These are phyloP conservation scores for Solanum pennellii DNA, from an alignment of 257 asterid genomes.

Conservation along the genomic window DNA sequence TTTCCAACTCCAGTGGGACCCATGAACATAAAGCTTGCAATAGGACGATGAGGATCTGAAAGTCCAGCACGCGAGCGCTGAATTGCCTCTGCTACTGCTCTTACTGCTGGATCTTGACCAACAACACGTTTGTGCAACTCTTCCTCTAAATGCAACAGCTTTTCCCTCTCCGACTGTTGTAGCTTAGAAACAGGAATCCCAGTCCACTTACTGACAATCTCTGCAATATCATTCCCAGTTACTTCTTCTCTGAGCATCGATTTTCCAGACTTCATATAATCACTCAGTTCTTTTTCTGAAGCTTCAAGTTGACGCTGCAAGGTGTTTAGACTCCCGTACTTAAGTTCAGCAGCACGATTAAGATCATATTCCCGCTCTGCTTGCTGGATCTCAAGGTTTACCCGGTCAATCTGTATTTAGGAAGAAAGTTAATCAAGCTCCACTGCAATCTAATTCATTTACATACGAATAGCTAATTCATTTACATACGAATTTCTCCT, in stretches of 20 bases:
- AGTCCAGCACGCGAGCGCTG: conserved; percentile 94
- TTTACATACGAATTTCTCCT: background rate
- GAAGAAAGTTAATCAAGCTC: background rate
- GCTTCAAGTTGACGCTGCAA: conserved; percentile 81
- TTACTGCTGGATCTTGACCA: conserved; percentile 92
- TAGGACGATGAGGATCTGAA: conserved; percentile 93
- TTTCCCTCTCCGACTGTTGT: conserved; percentile 82
- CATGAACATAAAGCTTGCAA: conserved; percentile 98
- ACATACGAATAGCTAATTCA: background rate
- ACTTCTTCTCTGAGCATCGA: conserved; percentile 97
- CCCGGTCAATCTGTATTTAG: conserved; percentile 69
- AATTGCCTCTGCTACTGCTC: conserved; percentile 89
- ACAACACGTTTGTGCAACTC: conserved; percentile 73
- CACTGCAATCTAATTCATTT: background rate
- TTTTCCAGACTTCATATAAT: conserved; percentile 76
- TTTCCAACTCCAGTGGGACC: conserved; percentile 99
- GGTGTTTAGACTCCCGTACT: conserved; percentile 77
- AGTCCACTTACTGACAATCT: conserved; percentile 97
- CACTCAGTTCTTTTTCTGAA: conserved; percentile 73
- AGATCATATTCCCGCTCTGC: conserved; percentile 96
- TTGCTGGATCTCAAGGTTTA: conserved; percentile 91
- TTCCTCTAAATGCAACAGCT: conserved; percentile 71
- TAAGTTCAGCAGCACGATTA: conserved; percentile 93
- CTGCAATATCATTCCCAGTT: conserved; percentile 68
- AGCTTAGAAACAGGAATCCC: conserved; percentile 88